Evolutionary conservation across 345 rosid species (phyloP), one percentile per base, ranked within the genome.

Genomic region (Gossypium sturtianum): DNA sequence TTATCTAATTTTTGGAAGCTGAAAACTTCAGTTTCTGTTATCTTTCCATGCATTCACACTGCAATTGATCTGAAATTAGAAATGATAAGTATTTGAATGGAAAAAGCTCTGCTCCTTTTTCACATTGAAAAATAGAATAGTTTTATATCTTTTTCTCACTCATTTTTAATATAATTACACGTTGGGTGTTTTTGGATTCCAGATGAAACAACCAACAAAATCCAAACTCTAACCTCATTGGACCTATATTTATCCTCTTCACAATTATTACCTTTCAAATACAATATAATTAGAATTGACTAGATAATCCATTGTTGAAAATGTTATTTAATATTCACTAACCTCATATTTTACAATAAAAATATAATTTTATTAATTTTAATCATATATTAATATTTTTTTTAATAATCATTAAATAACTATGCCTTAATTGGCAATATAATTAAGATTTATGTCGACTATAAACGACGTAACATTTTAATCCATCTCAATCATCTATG

Each of bases 1-100:
- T 68, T 56, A 57, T 62, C 67, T 47, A 75, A 63, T 7, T 38
- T 68, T 70, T 2, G 48, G 56, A 62, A 74, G 67, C 66, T 76
- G 73, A 47, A 20, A 66, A 29, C 20, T 41, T 53, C 72, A 57
- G 73, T 47, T 59, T 65, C 56, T 45, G 72, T n/a, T 34, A 53
- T 60, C 68, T 27, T 44, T 76, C 44, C 29, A 75, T 25, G 76
- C 47, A 57, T 75, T 67, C 60, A 53, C 41, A 49, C 58, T 23
- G 72, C 23, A 49, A 19, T 56, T 64, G 16, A 49, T 49, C 58
- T 25, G 44, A 15, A 49, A 15, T 67, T 27, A 49, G 58, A 57
- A 71, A 20, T 7, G 56, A 17, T 13, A 72, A 43, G 19, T 5
- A 20, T 10, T 41, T 57, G 34, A 43, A 41, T 7, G 13, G 1